Evolutionary conservation across 78 protist species (phyloP).

Genomic region (Monocercomonoides exilis): DNA sequence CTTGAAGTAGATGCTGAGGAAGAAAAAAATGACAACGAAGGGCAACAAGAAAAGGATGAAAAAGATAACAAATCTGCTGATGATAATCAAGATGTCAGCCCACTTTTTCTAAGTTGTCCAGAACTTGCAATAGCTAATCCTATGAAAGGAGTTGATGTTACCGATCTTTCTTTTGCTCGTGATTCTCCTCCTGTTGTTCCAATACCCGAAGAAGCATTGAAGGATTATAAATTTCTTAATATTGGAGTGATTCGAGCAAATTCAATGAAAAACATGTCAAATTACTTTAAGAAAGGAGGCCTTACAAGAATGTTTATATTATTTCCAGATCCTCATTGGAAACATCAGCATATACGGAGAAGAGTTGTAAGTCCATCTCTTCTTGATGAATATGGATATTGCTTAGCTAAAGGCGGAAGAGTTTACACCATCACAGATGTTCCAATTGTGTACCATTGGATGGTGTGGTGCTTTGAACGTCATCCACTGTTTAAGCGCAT

Average conservation of each 20-base stretch:
- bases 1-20: slow-evolving; percentile 35
- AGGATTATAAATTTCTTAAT: slow-evolving; percentile 47
- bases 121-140: neutral
- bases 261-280: slow-evolving; percentile 78
- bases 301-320: slow-evolving; percentile 70
- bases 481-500: slow-evolving; percentile 67
- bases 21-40: neutral
- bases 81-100: neutral
- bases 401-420: slow-evolving; percentile 53
- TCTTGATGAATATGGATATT: slow-evolving; percentile 75
- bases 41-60: slow-evolving; percentile 8
- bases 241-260: slow-evolving; percentile 59
- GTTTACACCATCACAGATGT: slow-evolving; percentile 84
- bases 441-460: slow-evolving; percentile 71
- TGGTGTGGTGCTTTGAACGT: slow-evolving; percentile 50
- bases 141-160: neutral
- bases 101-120: neutral
- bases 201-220: neutral
- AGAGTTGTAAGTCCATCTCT: slow-evolving; percentile 66
- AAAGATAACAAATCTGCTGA: neutral
- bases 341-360: slow-evolving; percentile 65
- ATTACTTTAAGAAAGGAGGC: slow-evolving; percentile 71
- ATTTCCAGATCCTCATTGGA: slow-evolving; percentile 93
- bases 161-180: neutral
- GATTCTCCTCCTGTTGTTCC: neutral